A percentile compares a stretch with the other conserved stretches of the same genome.
Evolutionary conservation across 352 stramenopile genomes (phyloP).

Genomic region (Aphanomyces euteiches): DNA sequence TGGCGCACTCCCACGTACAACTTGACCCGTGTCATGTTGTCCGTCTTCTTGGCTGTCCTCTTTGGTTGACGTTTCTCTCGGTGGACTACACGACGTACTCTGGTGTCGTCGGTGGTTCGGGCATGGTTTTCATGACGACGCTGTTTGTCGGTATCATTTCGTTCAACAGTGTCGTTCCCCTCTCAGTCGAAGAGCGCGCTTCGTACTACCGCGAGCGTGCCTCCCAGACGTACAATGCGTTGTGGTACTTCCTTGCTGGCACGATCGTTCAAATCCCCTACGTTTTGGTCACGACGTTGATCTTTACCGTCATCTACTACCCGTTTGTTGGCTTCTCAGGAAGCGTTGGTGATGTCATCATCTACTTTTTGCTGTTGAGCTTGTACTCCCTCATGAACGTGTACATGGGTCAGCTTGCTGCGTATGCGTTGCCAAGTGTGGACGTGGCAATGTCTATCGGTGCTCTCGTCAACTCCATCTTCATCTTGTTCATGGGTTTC

Average conservation of each 20-base stretch:
- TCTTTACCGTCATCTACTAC: neutral
- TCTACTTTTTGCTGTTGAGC: neutral
- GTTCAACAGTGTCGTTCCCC: neutral
- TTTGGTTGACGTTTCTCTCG: constrained; percentile 1
- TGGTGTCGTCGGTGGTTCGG: neutral
- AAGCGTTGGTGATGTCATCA: neutral
- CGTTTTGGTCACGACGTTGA: neutral
- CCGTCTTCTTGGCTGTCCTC: neutral
- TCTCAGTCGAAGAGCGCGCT: neutral
- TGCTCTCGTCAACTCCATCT: neutral
- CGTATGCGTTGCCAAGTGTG: neutral
- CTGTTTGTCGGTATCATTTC: neutral
- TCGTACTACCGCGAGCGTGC: neutral
- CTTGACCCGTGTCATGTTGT: neutral
- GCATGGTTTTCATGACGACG: neutral
- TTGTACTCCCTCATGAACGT: neutral
- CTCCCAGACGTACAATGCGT: neutral
- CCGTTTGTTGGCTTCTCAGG: neutral
- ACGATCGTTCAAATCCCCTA: neutral
- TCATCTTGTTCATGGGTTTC: neutral
- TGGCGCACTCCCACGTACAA: neutral
- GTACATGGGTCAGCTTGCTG: neutral
- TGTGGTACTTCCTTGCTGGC: neutral
- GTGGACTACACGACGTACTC: neutral
- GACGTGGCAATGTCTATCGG: neutral